Conservation (phyloP, 371 early-diverging fungal species). For the Mucor irregularis region DNA sequence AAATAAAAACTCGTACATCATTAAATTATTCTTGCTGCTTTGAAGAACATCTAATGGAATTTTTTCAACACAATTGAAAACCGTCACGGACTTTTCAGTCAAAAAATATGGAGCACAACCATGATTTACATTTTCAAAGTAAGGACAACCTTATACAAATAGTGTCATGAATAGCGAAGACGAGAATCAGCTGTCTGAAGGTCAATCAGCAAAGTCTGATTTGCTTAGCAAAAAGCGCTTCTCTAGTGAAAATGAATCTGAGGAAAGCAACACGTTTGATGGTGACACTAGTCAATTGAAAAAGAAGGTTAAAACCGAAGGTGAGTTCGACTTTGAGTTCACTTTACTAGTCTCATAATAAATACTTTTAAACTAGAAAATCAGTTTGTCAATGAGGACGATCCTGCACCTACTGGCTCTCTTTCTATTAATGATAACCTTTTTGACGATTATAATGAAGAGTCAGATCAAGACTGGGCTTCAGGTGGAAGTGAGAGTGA, state of each 20-base stretch:
- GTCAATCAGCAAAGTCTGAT: neutral
- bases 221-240: constrained; percentile 5
- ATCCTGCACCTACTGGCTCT: constrained; percentile 19
- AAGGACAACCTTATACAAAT: too few species aligned
- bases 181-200: constrained; percentile 7
- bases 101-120: neutral
- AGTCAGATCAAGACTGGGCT: constrained; percentile 52
- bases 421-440: constrained; percentile 13
- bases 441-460: constrained; percentile 44
- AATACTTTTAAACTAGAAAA: neutral
- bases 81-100: neutral
- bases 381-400: constrained; percentile 4
- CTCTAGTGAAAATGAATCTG: constrained; percentile 4
- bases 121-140: neutral
- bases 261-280: too few species aligned
- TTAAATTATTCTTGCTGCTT: too few species aligned
- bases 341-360: neutral
- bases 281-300: neutral
- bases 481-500: constrained; percentile 25
- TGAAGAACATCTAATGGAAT: too few species aligned
- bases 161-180: constrained; percentile 11
- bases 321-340: neutral
- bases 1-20: neutral
- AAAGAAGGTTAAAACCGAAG: constrained; percentile 11
- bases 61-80: neutral